Percentiles rank a stretch among this genome's conserved stretches.
Conservation (phyloP, 495 filamentous ascomycete species). For the Neurospora sp. region DNA sequence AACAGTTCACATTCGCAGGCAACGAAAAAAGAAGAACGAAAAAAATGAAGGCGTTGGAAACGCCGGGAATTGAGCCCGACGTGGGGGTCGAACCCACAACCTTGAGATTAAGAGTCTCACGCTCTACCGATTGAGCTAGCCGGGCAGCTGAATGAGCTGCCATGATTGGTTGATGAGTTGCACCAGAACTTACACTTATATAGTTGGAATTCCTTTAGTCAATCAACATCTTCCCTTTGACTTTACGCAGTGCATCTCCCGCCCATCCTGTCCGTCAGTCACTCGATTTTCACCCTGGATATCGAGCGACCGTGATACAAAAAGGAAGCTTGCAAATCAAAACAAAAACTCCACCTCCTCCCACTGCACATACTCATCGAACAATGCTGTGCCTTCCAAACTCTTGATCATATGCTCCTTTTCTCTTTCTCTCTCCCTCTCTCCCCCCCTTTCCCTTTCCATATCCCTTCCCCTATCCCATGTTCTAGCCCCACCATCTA, state of each 20-base stretch:
- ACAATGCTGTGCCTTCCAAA: slow-evolving; percentile 4
- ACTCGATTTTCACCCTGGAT: too few relatives aligned
- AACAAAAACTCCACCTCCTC: slow-evolving; percentile 15
- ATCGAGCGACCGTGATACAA: background rate
- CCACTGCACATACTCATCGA: slow-evolving; percentile 11
- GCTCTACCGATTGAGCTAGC: slow-evolving; percentile 68
- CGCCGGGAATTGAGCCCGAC: background rate
- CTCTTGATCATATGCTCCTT: slow-evolving; percentile 3
- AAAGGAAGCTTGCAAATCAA: background rate
- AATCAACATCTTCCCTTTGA: too few relatives aligned
- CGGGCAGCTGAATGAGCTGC: background rate
- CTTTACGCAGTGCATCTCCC: background rate
- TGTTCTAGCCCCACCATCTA: too few relatives aligned
- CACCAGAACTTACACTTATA: background rate
- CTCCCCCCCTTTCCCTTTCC: too few relatives aligned
- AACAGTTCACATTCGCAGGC: background rate
- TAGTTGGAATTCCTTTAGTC: background rate
- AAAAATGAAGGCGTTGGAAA: background rate
- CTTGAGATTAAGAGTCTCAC: slow-evolving; percentile 63
- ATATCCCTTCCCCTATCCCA: too few relatives aligned
- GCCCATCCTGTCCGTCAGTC: background rate
- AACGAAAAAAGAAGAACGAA: background rate
- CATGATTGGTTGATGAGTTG: background rate
- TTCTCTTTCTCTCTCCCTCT: background rate
- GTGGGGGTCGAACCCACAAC: slow-evolving; percentile 49